Conservation (phyloP, 352 stramenopile genomes). For the Globisporangium barbulae region DNA sequence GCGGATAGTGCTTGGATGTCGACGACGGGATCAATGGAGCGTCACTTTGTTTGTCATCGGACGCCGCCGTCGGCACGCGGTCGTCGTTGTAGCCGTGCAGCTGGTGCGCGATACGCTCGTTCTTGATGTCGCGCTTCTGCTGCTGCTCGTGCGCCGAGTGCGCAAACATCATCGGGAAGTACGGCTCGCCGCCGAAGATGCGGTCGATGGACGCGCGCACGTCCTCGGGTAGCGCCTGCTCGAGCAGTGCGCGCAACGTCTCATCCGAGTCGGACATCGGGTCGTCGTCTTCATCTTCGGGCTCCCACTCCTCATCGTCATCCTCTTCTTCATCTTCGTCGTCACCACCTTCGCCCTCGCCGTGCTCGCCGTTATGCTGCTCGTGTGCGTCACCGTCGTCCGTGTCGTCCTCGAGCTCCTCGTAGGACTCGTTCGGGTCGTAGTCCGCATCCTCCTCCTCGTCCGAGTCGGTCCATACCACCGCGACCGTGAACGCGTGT, state of each 20-base stretch:
- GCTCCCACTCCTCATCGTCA: slow-evolving; percentile 22
- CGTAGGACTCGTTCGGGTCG: slow-evolving; percentile 11
- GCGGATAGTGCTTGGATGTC: slow-evolving; percentile 15
- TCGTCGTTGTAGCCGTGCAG: slow-evolving; percentile 50
- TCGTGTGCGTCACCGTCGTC: slow-evolving; percentile 7
- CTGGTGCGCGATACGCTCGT: slow-evolving; percentile 71
- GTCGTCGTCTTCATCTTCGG: slow-evolving; percentile 27
- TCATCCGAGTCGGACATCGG: slow-evolving; percentile 26
- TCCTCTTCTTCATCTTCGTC: slow-evolving; percentile 8
- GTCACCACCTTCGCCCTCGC: slow-evolving; percentile 17
- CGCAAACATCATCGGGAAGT: slow-evolving; percentile 57
- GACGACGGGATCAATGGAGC: slow-evolving; percentile 11
- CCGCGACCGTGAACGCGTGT: slow-evolving; percentile 4
- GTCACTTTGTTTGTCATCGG: not conserved
- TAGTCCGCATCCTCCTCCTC: slow-evolving; percentile 18
- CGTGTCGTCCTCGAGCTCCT: slow-evolving; percentile 10
- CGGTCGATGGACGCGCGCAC: slow-evolving; percentile 54
- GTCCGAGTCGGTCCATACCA: slow-evolving; percentile 18
- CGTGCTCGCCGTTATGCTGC: slow-evolving; percentile 9
- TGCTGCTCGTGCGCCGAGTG: slow-evolving; percentile 54
- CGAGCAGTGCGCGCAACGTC: slow-evolving; percentile 27
- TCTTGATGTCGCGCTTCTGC: slow-evolving; percentile 39
- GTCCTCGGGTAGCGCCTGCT: slow-evolving; percentile 40
- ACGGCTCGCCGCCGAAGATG: slow-evolving; percentile 63
- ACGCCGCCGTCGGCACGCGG: not conserved